Evolutionary conservation across 2,329 filamentous ascomycete genomes (phyloP).

Genomic region (Sporothrix euskadiensis): DNA sequence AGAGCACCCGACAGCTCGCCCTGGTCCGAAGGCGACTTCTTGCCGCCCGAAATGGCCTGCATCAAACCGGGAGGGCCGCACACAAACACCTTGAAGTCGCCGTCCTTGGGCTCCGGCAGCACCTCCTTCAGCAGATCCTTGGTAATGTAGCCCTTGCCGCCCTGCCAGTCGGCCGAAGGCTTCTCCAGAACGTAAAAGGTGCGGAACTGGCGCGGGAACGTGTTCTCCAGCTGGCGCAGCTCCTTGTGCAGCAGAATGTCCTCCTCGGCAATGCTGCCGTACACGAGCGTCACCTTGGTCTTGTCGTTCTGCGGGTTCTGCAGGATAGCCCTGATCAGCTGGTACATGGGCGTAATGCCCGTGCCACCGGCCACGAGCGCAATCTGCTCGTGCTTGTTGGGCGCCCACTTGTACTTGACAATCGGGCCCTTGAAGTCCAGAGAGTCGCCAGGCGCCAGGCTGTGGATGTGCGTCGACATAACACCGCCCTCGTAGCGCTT

Average conservation of each 20-base stretch:
- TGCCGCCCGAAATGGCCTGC: slow-evolving; percentile 85
- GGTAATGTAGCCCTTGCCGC: slow-evolving; percentile 76
- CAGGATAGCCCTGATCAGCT: slow-evolving; percentile 89
- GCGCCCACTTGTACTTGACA: slow-evolving; percentile 84
- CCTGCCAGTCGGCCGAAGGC: slow-evolving; percentile 69
- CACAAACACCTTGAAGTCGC: slow-evolving; percentile 93
- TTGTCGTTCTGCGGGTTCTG: slow-evolving; percentile 80
- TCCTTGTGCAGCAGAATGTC: slow-evolving; percentile 91
- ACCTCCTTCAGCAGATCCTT: slow-evolving; percentile 96
- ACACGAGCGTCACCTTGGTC: slow-evolving; percentile 95
- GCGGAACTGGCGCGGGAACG: slow-evolving; percentile 90
- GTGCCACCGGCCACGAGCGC: slow-evolving; percentile 90
- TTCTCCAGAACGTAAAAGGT: slow-evolving; percentile 93
- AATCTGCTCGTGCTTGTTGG: slow-evolving; percentile 93
- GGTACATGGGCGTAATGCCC: slow-evolving; percentile 97
- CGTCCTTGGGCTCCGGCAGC: slow-evolving; percentile 84
- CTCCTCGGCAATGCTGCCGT: slow-evolving; percentile 84
- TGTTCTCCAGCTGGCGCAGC: slow-evolving; percentile 85
- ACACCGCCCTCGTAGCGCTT: slow-evolving; percentile 89
- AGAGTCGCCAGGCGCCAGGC: slow-evolving; percentile 75
- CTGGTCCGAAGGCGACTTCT: slow-evolving; percentile 92
- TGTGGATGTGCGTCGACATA: slow-evolving; percentile 89
- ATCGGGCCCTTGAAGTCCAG: slow-evolving; percentile 94
- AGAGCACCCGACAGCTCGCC: slow-evolving; percentile 82
- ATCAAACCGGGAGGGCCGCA: slow-evolving; percentile 92